Evolutionary conservation across 1,139 yeast species (phyloP).

Genomic region (Pichia sp.): DNA sequence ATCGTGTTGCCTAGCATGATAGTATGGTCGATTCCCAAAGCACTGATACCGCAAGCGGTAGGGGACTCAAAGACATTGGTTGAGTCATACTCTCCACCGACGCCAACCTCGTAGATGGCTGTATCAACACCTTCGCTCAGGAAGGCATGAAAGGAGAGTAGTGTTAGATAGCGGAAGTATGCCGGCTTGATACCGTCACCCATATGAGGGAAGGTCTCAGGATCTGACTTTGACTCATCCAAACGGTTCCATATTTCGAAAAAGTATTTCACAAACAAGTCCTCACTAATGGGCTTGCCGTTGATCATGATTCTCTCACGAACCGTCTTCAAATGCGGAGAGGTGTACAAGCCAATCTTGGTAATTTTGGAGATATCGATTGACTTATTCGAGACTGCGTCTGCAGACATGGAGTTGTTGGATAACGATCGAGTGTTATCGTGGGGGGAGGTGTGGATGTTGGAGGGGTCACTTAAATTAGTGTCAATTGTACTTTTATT

Average conservation of each 20-base stretch:
- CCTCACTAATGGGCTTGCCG: conserved; percentile 80
- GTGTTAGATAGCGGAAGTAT: conserved; percentile 85
- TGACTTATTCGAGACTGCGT: conserved; percentile 12
- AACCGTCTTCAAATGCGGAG: conserved; percentile 92
- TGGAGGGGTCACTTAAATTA: not conserved
- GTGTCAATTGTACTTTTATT: not conserved
- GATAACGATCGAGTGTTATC: conserved; percentile 13
- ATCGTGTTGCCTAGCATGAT: conserved; percentile 84
- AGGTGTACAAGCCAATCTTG: conserved; percentile 85
- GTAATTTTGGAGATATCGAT: conserved; percentile 31
- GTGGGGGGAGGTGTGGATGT: not conserved
- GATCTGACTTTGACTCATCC: conserved; percentile 47
- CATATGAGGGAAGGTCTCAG: conserved; percentile 65
- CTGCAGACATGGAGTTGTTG: conserved; percentile 3
- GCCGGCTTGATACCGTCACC: conserved; percentile 77
- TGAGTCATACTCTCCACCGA: conserved; percentile 95
- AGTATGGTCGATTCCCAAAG: conserved; percentile 91
- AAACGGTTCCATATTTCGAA: conserved; percentile 91
- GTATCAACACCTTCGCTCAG: conserved; percentile 82
- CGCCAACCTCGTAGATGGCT: conserved; percentile 96
- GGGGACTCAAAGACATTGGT: conserved; percentile 83
- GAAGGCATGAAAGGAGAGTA: conserved; percentile 87
- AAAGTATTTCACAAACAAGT: conserved; percentile 78
- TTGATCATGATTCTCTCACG: conserved; percentile 87
- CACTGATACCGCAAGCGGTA: conserved; percentile 78